Base-by-base conservation (phyloP, 352 stramenopile genomes). In the Aphanomyces stellatus region DNA sequence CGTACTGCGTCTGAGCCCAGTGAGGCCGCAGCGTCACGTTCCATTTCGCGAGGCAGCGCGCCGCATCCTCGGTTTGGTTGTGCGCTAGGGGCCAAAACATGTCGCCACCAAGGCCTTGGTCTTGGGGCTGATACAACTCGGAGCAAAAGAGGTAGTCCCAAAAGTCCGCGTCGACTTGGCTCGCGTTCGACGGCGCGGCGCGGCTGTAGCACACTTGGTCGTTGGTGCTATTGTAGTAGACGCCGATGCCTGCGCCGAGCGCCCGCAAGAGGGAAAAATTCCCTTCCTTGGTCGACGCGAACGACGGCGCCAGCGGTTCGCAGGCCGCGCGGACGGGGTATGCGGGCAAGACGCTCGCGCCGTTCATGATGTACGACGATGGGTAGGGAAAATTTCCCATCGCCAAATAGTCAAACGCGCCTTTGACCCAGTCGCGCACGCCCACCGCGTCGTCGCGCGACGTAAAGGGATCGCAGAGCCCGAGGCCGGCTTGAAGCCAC, bases 1-100 rank as follows among this genome's bases (percentile, higher is more conserved):
- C 84, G 56, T 85, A 95, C 68, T 90, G 74, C 2, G 72, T 87
- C 31, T 73, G 68, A 24, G 77, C 81, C 81, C 81, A 93, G 27
- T 78, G 22, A 2, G 86, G 80, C 34, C 74, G 76, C 31, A 88
- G 64, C 15, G 71, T 56, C 15, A 92, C 69, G 13, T 75, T 75
- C 79, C 79, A 95, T 60, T 79, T 65, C n/a, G 68, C 24, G 41
- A 76, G 59, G 74, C 88, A 96, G 67, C 73, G n/a, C 37, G 37
- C 37, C 2, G 37, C 11, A 46, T n/a, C 37, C 1, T 88, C 74
- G n/a, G n/a, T n/a, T n/a, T n/a, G n/a, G n/a, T n/a, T n/a, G n/a
- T 74, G 88, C 15, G 80, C 78, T 51, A 80, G 61, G 17, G 73
- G 57, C 85, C 82, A 96, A 70, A 96, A 96, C 82, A 96, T 95